Conservation (phyloP, 805 yeast species). For the Metschnikowia bowlesiae region DNA sequence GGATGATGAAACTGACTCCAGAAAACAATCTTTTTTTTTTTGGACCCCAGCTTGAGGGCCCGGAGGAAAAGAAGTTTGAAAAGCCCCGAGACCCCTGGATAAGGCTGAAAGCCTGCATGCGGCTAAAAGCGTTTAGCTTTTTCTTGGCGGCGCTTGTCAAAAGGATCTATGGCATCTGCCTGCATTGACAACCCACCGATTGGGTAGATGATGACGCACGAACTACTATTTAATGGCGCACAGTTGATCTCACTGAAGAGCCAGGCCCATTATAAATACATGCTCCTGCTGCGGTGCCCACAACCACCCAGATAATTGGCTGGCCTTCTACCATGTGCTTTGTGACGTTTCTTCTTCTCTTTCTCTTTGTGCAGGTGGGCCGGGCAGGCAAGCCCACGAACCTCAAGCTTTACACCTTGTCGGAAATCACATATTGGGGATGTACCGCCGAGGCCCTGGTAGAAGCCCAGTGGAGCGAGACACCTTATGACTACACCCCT, state of each 20-base stretch:
- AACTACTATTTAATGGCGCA: neutral
- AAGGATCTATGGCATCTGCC: constrained; percentile 8
- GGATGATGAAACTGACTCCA: too few species aligned
- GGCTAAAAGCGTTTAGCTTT: neutral
- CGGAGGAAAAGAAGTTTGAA: too few species aligned
- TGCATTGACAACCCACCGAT: neutral
- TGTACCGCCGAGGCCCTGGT: constrained; percentile 7
- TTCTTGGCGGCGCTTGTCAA: constrained; percentile 2
- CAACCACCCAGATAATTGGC: neutral
- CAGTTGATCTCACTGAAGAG: neutral
- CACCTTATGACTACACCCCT: constrained; percentile 6
- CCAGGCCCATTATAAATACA: neutral
- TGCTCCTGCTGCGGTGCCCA: neutral
- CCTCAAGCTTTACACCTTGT: constrained; percentile 5
- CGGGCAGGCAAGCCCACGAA: constrained; percentile 11
- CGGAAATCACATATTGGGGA: constrained; percentile 10
- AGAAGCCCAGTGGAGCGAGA: constrained; percentile 5
- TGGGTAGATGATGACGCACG: constrained; percentile 1
- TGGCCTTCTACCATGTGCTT: neutral
- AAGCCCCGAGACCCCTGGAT: neutral
- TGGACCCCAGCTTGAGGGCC: too few species aligned
- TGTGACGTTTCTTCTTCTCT: neutral
- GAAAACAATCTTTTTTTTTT: too few species aligned
- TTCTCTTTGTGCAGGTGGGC: constrained; percentile 2
- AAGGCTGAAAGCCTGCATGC: neutral